Base-by-base conservation (phyloP, 2,329 filamentous ascomycete genomes). In the Talaromyces sp. region DNA sequence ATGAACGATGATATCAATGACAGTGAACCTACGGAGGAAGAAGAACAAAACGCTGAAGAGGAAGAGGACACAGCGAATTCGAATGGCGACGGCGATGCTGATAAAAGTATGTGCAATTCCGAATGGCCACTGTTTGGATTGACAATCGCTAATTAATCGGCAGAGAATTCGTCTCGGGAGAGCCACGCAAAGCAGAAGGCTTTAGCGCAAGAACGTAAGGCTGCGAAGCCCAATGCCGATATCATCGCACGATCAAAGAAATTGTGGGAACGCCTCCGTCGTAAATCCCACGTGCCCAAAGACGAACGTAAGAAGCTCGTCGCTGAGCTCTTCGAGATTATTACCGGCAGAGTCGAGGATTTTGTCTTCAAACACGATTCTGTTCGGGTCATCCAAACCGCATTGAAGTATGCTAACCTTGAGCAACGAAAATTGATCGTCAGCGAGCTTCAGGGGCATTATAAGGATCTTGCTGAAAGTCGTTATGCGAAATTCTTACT, bases 321-420 rank as follows among this genome's bases (percentile, higher is more conserved):
- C 55, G 85, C 88, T 64, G 93, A 99, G 80, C 84, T 99, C 28
- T 98, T 96, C 76, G 83, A 84, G 63, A 96, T 99, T 72, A 90
- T 97, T 70, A 95, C 91, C 25, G 93, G 93, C 60, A 87, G 90
- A 63, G 90, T 98, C 70, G 92, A 91, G 77, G 95, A 98, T 66
- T 96, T 98, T 69, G 93, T 97, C 21, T 90, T 99, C 80, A 99
- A 99, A 84, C 95, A 99, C 76, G 95, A 99, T 75, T 91, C 92
- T 39, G 93, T 96, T n/a, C 86, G 95, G 69, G 92, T 96, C 46
- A 90, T 99, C 28, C 95, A 99, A 80, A 97, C 93, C 12, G 95
- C 93, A 40, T 86, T 99, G 78, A 99, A 99, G 78, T 99, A 99
- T 78, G 90, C 92, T 55, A 96, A 89, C 52, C 82, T 87, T 61